A percentile compares a stretch with the other conserved stretches of the same genome.
Evolutionary conservation across 1,139 yeast genomes (phyloP).

Genomic region (Komagataea norvegica): DNA sequence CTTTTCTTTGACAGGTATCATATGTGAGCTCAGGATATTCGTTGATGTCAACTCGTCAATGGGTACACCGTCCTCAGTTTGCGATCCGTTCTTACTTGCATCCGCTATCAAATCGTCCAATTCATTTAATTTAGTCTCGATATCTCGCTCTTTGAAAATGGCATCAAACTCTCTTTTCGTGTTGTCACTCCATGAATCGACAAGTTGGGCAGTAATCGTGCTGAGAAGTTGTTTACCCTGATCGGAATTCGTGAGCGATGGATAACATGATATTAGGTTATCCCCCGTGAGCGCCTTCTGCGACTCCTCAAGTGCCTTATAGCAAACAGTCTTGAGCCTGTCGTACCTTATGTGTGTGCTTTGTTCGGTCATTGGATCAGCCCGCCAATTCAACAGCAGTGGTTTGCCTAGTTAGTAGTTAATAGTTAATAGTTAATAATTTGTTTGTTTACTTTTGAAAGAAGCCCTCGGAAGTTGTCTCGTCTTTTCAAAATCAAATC

Average conservation of each 20-base stretch:
- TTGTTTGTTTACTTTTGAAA: slow-evolving; percentile 10
- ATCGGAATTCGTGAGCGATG: slow-evolving; percentile 45
- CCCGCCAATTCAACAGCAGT: too few species aligned
- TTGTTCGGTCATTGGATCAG: slow-evolving; percentile 9
- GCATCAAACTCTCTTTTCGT: slow-evolving; percentile 60
- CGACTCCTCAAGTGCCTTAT: slow-evolving; percentile 67
- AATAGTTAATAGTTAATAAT: background rate
- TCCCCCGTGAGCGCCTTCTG: slow-evolving; percentile 57
- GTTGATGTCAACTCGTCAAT: slow-evolving; percentile 32
- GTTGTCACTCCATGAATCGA: slow-evolving; percentile 54
- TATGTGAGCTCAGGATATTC: slow-evolving; percentile 32
- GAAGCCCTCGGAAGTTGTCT: too few species aligned
- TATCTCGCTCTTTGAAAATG: slow-evolving; percentile 59
- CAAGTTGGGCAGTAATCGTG: slow-evolving; percentile 57
- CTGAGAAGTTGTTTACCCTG: slow-evolving; percentile 51
- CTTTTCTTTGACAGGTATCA: slow-evolving; percentile 29
- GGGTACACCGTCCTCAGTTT: slow-evolving; percentile 9
- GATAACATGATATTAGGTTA: slow-evolving; percentile 62
- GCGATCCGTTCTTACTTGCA: slow-evolving; percentile 37
- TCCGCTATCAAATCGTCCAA: slow-evolving; percentile 59
- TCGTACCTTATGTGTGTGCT: slow-evolving; percentile 41
- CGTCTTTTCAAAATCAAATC: too few species aligned
- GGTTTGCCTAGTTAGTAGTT: too few species aligned
- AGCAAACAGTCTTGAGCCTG: slow-evolving; percentile 50
- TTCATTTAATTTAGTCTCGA: slow-evolving; percentile 52